Percentiles rank a stretch among this genome's conserved stretches.
phyloP scores from a whole-genome alignment of 2,329 filamentous ascomycete species.

The Arachnomyces sp. region DNA sequence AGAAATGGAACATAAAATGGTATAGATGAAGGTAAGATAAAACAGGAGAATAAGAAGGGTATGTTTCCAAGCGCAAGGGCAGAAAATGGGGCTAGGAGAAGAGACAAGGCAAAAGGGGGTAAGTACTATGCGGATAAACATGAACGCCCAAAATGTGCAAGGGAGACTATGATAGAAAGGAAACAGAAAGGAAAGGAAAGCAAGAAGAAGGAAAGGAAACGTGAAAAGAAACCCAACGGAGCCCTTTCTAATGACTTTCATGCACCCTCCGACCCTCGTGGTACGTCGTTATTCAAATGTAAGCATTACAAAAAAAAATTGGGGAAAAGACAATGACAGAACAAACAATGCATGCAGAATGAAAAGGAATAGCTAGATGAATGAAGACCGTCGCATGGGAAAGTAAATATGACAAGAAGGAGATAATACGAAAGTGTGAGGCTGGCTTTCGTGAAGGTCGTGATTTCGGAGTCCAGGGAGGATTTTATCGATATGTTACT shows the following conservation, averaged over 20 bases:
- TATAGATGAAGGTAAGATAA: too few relatives aligned
- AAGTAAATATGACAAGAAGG: neutral
- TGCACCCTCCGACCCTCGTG: slow-evolving; percentile 3
- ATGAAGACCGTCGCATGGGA: too few relatives aligned
- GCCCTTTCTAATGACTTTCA: neutral
- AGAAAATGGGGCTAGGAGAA: too few relatives aligned
- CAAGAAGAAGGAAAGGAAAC: neutral
- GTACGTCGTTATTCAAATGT: slow-evolving; percentile 1
- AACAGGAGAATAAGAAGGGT: too few relatives aligned
- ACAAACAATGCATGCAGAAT: slow-evolving; percentile 1
- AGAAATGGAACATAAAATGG: neutral
- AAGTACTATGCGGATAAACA: too few relatives aligned
- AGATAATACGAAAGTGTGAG: slow-evolving; percentile 8
- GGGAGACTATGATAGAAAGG: neutral
- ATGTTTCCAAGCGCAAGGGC: too few relatives aligned
- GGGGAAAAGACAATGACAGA: slow-evolving; percentile 3
- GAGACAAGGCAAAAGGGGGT: too few relatives aligned
- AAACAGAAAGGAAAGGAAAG: neutral
- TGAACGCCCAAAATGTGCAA: neutral
- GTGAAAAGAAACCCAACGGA: neutral
- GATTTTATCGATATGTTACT: too few relatives aligned
- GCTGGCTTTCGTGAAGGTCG: neutral
- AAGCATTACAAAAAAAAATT: neutral
- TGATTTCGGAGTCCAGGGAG: too few relatives aligned
- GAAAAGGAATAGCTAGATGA: too few relatives aligned